Percentiles rank a stretch among this genome's conserved stretches.
These are phyloP conservation scores for Yarrowia bubula DNA, from an alignment of 805 yeast species.

Conservation along the genomic window DNA sequence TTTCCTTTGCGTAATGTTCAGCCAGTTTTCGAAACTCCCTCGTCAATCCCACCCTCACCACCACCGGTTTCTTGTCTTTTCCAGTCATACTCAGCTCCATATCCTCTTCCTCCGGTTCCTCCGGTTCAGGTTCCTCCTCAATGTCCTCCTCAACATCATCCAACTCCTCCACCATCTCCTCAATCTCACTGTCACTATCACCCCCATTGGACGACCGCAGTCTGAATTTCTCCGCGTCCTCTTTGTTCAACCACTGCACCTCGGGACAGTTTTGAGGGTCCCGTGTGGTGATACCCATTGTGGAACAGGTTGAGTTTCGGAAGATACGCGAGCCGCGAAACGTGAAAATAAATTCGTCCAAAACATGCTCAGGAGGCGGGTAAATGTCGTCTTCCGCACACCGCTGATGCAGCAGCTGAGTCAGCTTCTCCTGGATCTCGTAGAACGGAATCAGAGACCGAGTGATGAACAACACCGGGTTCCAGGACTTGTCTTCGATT, in stretches of 20 bases:
- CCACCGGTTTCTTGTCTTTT: background rate
- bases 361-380: background rate
- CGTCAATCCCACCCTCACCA: background rate
- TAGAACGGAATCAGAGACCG: background rate
- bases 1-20: background rate
- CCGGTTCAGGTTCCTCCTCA: background rate
- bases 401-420: background rate
- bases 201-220: background rate
- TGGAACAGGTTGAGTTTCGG: background rate
- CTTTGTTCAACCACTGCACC: background rate
- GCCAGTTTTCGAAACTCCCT: background rate
- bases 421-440: conserved; percentile 1
- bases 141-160: background rate
- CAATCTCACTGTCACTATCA: background rate
- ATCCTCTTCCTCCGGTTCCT: background rate
- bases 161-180: background rate
- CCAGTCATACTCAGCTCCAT: conserved; percentile 7
- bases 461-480: background rate
- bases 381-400: background rate
- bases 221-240: background rate
- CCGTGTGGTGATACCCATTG: background rate
- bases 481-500: background rate
- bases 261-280: background rate
- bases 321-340: background rate
- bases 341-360: background rate